Evolutionary conservation across 2,329 filamentous ascomycete genomes (phyloP), one percentile per base, ranked within the genome.

Genomic region (Phaeosphaeriaceae sp.): DNA sequence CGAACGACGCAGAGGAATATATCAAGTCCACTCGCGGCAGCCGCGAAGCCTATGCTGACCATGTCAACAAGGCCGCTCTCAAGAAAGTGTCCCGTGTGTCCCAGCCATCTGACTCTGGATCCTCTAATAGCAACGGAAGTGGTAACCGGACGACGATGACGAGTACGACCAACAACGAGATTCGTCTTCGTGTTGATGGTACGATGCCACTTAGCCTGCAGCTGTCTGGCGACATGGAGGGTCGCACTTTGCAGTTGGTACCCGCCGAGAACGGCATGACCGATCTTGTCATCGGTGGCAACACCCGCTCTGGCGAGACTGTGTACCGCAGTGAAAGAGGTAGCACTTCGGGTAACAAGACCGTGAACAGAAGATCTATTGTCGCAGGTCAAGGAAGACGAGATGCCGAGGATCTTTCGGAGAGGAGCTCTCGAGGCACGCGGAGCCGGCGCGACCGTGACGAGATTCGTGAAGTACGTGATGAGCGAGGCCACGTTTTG

Each of bases 161-260:
- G 11, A 73, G 67, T 47, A 65, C 61, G 45, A 64, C 56, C 15
- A 70, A 71, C 31, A 74, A 73, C 19, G 75, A 76, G 53, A 74
- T 78, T 49, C 73, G 73, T 33, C 69, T 78, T 22, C 68, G 70
- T n/a, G 67, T 78, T 13, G 73, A 73, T 54, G 68, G 71, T 19
- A 68, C 72, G 24, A 68, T 70, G 21, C 69, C 70, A 27, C 63
- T 76, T 33, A 75, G 67, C 41, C 64, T 78, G 36, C 69, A 71
- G 20, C 70, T 78, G 54, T 72, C 71, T 41, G 76, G 76, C 27
- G 74, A 77, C 31, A 77, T 76, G 71, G 74, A 77, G 52, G 75
- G 74, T 15, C 75, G 76, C 50, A 75, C 67, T 10, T 61, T 78
- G 24, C 68, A 68, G n/a, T 57, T 78, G 42, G 61, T 72, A 22